phyloP scores from a whole-genome alignment of 805 yeast genomes.

The Candida quercuum region DNA sequence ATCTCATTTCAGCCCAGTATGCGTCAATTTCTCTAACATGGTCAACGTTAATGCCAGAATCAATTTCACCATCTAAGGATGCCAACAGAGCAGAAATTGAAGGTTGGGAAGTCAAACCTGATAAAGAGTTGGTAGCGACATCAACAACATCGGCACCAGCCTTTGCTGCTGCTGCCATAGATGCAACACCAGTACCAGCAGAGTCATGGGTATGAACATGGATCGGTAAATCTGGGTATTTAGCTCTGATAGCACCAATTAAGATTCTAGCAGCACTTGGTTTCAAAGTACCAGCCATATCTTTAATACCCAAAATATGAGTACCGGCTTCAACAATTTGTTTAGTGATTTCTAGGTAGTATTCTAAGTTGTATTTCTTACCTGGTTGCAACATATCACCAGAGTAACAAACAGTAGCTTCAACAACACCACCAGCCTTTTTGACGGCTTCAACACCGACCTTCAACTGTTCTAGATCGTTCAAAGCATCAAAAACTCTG shows the following conservation, averaged over 20 bases:
- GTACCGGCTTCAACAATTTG: slow-evolving; percentile 90
- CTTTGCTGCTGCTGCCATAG: slow-evolving; percentile 88
- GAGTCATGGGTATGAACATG: slow-evolving; percentile 99
- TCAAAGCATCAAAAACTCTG: slow-evolving; percentile 96
- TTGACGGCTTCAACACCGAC: slow-evolving; percentile 98
- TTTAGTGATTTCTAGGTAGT: slow-evolving; percentile 79
- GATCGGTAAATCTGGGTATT: slow-evolving; percentile 90
- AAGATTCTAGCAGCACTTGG: slow-evolving; percentile 87
- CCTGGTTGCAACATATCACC: slow-evolving; percentile 97
- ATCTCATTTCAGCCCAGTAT: slow-evolving; percentile 99
- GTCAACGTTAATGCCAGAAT: slow-evolving; percentile 63
- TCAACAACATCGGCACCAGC: slow-evolving; percentile 99
- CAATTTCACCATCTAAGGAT: slow-evolving; percentile 80
- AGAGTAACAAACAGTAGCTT: slow-evolving; percentile 96
- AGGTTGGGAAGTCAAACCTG: slow-evolving; percentile 98
- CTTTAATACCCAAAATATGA: slow-evolving; percentile 95
- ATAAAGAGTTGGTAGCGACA: slow-evolving; percentile 94
- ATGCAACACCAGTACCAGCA: slow-evolving; percentile 98
- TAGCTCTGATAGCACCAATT: slow-evolving; percentile 74
- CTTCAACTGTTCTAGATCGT: slow-evolving; percentile 92
- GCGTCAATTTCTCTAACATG: slow-evolving; percentile 80
- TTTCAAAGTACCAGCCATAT: slow-evolving; percentile 99
- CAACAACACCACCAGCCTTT: slow-evolving; percentile 98
- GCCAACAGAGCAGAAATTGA: slow-evolving; percentile 90
- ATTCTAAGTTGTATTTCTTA: slow-evolving; percentile 91